Evolutionary conservation across 2,329 filamentous ascomycete genomes (phyloP), one percentile per base, ranked within the genome.

Genomic region (Orbilia blumenaviensis): DNA sequence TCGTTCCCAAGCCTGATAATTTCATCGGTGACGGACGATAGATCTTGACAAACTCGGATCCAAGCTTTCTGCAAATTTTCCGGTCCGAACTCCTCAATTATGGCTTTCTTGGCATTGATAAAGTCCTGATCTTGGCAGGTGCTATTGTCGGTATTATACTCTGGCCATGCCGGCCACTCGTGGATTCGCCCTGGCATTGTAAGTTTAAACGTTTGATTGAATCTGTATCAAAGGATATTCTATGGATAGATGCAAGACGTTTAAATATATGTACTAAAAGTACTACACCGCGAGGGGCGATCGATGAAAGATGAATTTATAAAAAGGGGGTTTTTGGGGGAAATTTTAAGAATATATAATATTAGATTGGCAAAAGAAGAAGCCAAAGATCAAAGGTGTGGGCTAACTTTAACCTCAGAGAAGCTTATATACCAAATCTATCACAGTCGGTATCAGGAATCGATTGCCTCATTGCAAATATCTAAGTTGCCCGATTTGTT

Each of bases 1-100:
- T 66, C 73, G 9, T 78, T 82, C 12, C 82, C 82, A 32, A 82
- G 81, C 27, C 78, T 77, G 6, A 80, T 79, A 18, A 85, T 82
- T n/a, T 82, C 80, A 7, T 82, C 81, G 0, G 84, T 84, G 21
- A 84, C 71, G 0, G 54, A 58, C 61, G 83, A 79, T 0, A 85
- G 80, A 1, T 82, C 61, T 10, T 82, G 78, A 78, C 84, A 85
- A 2, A 83, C 82, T 29, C 81, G 80, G 14, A 84, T 41, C 84
- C 84, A 85, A 77, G 82, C 82, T 72, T 80, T 64, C 4, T 76
- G 77, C 8, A 85, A 69, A 0, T 81, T 80, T 3, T 81, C 82
- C 29, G 81, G 79, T 2, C 84, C 83, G 56, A 83, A 84, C 38
- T 83, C 72, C 1, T 79, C 78, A 34, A 83, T 80, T 16, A 85